Evolutionary conservation across 2,329 filamentous ascomycete species (phyloP), one percentile per base, ranked within the genome.

Genomic region (Trichoderma gracile): DNA sequence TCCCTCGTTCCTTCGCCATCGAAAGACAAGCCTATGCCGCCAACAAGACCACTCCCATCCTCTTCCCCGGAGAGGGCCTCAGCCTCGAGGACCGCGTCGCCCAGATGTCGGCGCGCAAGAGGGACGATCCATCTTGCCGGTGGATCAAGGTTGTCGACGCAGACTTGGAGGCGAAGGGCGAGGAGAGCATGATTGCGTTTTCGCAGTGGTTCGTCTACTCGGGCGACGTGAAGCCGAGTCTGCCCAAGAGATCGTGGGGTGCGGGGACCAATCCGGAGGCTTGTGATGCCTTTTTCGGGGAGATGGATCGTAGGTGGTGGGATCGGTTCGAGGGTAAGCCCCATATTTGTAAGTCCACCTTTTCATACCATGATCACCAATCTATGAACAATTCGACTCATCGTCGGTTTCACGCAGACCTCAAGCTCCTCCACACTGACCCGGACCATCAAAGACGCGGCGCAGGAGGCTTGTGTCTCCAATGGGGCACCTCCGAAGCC

Each of bases 401-500:
- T 27, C 25, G 25, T 27, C n/a, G n/a, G n/a, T 27, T 27, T 5
- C 25, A 25, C 15, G 12, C 2, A 78, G 77, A 78, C 60, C 67
- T 79, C 3, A 75, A 76, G 53, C 70, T 77, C 1, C 70, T 79
- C 40, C 75, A 78, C 47, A 79, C 77, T 2, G 71, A 77, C 52
- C 72, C 77, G 1, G 72, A 73, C 15, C 75, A 78, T 61, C 76
- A 78, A 53, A 71, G 71, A 52, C 73, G 74, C 7, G 78, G 78
- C 5, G 74, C 74, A 14, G 77, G 70, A 2, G 68, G 70, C 21
- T 67, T 77, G 68, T 67, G 79, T 65, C 61, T 80, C 52, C 64
- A 71, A 33, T 76, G 73, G 72, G 73, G 73, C 3, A 69, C 72
- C n/a, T 71, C 72, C 9, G 72, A 79, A 67, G 76, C 78, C 17